Conservation (phyloP, 768 basidiomycete species). For the Naganishia antarctica region DNA sequence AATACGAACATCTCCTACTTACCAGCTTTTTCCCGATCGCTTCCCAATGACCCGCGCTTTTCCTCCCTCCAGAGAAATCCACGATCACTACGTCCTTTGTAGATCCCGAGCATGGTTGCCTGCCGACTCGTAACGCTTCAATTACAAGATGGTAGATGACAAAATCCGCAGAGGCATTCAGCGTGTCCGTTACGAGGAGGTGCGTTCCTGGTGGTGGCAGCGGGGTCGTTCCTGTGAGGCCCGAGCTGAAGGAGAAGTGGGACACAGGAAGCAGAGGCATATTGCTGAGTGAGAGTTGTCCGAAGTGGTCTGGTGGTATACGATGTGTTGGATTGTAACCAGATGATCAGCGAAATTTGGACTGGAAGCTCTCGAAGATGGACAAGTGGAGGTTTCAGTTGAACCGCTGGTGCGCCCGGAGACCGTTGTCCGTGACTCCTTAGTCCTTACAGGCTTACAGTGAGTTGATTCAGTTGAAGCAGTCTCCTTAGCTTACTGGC, state of each 20-base stretch:
- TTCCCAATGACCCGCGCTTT: slow-evolving; percentile 34
- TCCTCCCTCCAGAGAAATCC: slow-evolving; percentile 39
- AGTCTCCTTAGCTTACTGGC: no score
- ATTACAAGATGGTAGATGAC: slow-evolving; percentile 37
- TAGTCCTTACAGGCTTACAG: no score
- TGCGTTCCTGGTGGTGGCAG: slow-evolving; percentile 39
- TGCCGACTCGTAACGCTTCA: slow-evolving; percentile 26
- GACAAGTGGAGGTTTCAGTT: no score
- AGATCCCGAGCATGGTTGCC: neutral
- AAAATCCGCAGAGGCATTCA: slow-evolving; percentile 37
- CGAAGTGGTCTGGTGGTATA: no score
- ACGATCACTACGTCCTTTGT: slow-evolving; percentile 34
- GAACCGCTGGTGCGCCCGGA: no score
- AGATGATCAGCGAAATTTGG: no score
- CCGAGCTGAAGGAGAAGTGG: slow-evolving; percentile 13
- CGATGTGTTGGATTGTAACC: no score
- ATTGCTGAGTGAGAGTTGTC: no score
- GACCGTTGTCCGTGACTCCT: no score
- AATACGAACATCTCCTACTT: slow-evolving; percentile 11
- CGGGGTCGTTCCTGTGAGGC: neutral
- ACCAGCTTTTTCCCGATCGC: slow-evolving; percentile 43
- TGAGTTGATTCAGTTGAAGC: no score
- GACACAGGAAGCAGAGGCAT: slow-evolving; percentile 6
- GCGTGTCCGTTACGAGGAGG: slow-evolving; percentile 42
- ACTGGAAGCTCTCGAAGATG: no score